These are phyloP conservation scores for Chrysanthemum lavandulifolium DNA, from an alignment of 129 eudicot species.

Conservation along the genomic window DNA sequence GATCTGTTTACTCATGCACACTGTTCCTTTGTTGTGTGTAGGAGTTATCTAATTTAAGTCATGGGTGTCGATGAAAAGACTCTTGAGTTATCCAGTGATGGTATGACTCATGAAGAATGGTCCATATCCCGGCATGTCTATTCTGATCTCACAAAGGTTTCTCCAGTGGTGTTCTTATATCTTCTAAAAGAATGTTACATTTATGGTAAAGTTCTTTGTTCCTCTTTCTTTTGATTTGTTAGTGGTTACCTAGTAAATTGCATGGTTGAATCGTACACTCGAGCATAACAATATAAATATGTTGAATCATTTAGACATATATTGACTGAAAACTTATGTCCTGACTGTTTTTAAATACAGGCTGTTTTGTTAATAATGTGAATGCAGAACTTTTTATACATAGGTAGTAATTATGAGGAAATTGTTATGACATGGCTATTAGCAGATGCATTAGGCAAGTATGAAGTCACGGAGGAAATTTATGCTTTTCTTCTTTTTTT, in stretches of 20 bases:
- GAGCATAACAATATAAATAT: neutral
- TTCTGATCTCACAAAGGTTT: slow-evolving; percentile 76
- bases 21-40: slow-evolving; percentile 23
- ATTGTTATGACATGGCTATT: neutral
- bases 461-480: neutral
- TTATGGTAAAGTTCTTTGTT: slow-evolving; percentile 45
- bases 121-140: slow-evolving; percentile 64
- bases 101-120: slow-evolving; percentile 36
- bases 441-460: neutral
- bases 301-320: neutral
- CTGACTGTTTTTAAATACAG: neutral
- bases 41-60: slow-evolving; percentile 21
- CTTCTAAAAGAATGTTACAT: slow-evolving; percentile 79
- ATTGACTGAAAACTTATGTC: neutral
- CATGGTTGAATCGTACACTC: slow-evolving; percentile 11
- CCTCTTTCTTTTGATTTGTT: slow-evolving; percentile 17
- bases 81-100: slow-evolving; percentile 21
- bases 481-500: neutral
- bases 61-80: slow-evolving; percentile 49
- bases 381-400: neutral
- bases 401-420: neutral
- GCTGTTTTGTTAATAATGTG: neutral
- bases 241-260: neutral
- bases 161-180: slow-evolving; percentile 82
- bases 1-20: slow-evolving; percentile 12